Evolutionary conservation across 1,284 basidiomycete species (phyloP).

Genomic region (Porodaedalea pini): DNA sequence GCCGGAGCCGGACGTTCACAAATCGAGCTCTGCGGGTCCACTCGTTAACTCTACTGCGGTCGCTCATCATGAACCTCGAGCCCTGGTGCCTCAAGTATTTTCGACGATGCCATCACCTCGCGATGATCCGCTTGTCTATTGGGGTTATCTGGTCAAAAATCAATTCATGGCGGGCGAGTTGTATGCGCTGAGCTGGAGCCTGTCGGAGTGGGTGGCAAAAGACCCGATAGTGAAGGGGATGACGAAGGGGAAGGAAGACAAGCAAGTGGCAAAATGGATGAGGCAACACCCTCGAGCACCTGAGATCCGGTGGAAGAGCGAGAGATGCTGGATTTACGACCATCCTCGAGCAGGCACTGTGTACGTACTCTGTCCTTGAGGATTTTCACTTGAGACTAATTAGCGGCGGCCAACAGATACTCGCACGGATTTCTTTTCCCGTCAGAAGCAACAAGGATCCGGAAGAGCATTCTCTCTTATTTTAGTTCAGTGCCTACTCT

Average conservation of each 20-base stretch:
- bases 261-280: slow-evolving; percentile 95
- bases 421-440: slow-evolving; percentile 98
- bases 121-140: slow-evolving; percentile 79
- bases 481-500: slow-evolving; percentile 25
- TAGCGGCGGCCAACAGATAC: slow-evolving; percentile 58
- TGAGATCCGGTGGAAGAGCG: slow-evolving; percentile 85
- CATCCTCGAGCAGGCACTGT: slow-evolving; percentile 92
- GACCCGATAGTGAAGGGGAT: slow-evolving; percentile 67
- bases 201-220: slow-evolving; percentile 85
- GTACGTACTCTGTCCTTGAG: slow-evolving; percentile 41
- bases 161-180: slow-evolving; percentile 95
- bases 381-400: slow-evolving; percentile 17
- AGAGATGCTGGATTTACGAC: slow-evolving; percentile 98
- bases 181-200: slow-evolving; percentile 87
- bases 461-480: slow-evolving; percentile 42
- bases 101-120: slow-evolving; percentile 23
- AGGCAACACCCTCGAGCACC: slow-evolving; percentile 77
- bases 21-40: slow-evolving; percentile 13
- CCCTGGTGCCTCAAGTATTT: slow-evolving; percentile 6
- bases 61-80: slow-evolving; percentile 11
- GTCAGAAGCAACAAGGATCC: slow-evolving; percentile 76
- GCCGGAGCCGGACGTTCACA: slow-evolving; percentile 12
- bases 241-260: slow-evolving; percentile 89
- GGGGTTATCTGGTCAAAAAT: slow-evolving; percentile 95
- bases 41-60: slow-evolving; percentile 8